phyloP scores from a whole-genome alignment of 805 yeast species.

The Schwanniomyces sp. region DNA sequence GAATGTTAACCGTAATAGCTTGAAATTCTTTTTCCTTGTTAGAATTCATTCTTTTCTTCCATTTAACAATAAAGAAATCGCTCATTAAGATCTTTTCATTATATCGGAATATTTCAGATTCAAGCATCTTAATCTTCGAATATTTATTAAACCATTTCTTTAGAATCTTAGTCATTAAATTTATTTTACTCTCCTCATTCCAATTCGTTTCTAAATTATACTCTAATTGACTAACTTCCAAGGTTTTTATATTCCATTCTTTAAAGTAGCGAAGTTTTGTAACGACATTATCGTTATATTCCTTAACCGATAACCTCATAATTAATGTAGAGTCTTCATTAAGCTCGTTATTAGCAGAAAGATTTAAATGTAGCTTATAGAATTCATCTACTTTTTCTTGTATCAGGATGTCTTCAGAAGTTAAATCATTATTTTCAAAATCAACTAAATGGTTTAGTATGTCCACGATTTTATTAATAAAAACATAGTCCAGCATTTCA shows the following conservation, averaged over 20 bases:
- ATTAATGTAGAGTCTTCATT: constrained; percentile 19
- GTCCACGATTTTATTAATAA: constrained; percentile 16
- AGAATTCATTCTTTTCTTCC: constrained; percentile 3
- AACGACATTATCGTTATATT: constrained; percentile 7
- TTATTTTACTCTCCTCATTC: neutral
- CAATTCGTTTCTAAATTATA: constrained; percentile 3
- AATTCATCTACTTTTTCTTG: constrained; percentile 21
- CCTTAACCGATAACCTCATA: constrained; percentile 28
- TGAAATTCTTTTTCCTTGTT: neutral
- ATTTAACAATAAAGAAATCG: constrained; percentile 6
- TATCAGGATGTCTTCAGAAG: constrained; percentile 15
- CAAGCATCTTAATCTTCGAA: constrained; percentile 7
- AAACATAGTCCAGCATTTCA: constrained; percentile 17
- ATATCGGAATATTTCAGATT: constrained; percentile 11
- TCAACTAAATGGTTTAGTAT: constrained; percentile 25
- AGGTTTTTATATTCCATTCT: constrained; percentile 21
- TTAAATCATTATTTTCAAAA: constrained; percentile 24
- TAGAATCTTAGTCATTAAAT: constrained; percentile 1
- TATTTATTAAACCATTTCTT: constrained; percentile 10
- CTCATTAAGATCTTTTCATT: constrained; percentile 9
- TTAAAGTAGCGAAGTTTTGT: constrained; percentile 7
- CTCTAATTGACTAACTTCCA: constrained; percentile 9
- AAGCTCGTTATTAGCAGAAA: constrained; percentile 9
- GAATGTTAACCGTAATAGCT: neutral
- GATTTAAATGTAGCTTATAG: constrained; percentile 20